Evolutionary conservation across 176 grass and related monocot genomes (phyloP), one percentile per base, ranked within the genome.

Genomic region (Triticum monococcum): DNA sequence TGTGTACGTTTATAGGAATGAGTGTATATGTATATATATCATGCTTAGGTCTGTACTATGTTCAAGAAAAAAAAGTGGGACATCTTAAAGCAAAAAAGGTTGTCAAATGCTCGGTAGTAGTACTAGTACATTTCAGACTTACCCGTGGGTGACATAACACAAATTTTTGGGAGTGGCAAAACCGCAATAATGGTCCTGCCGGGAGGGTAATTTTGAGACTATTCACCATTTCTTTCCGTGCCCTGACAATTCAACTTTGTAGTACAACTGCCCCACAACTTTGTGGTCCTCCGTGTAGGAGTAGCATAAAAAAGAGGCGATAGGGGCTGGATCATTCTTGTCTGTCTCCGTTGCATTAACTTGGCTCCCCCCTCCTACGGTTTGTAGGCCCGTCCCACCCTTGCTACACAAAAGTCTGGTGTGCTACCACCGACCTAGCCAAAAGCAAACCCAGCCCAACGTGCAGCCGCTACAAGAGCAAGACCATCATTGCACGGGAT

Each of bases 361-460:
- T 75, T 87, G 66, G 80, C 75, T 79, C 30, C 25, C 64, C 33
- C 56, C 13, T 74, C 74, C 14, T 59, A 72, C 68, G 83, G 45
- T 22, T n/a, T 7, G 35, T 83, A 69, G 85, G 68, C 66, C 75
- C 85, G 71, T 54, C 66, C 75, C 85, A 82, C 32, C 32, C 0
- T 86, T 72, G 56, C 72, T 54, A 79, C 57, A 33, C 66, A 73
- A 90, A 90, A 84, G 85, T 67, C 67, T 81, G 83, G 8, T 43
- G 37, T 9, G 86, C 83, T 86, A 79, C 65, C 83, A 89, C 83
- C 90, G 79, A 86, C 83, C 90, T 73, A 86, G 67, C 57, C 72
- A 63, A 92, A 92, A 83, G 81, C 75, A 75, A 45, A 73, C 18
- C 65, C 23, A 84, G 80, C 81, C 26, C 81, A 92, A 79, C 83